phyloP scores from a whole-genome alignment of 192 early-diverging fungal genomes.

The Coemansia sp. region DNA sequence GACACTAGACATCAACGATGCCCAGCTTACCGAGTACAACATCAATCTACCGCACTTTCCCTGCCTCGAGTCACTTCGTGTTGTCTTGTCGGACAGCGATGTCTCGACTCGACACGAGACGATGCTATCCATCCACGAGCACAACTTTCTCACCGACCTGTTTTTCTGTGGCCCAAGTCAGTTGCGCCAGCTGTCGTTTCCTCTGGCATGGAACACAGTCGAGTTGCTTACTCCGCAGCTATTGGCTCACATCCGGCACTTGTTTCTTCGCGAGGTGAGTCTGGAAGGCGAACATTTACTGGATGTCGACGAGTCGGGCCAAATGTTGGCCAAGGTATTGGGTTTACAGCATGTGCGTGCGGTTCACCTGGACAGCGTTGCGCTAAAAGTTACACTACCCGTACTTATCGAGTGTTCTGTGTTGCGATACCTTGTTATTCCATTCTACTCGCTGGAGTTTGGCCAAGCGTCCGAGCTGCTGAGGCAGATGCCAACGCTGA shows the following conservation, averaged over 20 bases:
- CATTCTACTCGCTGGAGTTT: slow-evolving; percentile 4
- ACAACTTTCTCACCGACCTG: slow-evolving; percentile 13
- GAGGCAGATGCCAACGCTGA: neutral
- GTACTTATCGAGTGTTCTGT: neutral
- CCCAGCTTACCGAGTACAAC: slow-evolving; percentile 3
- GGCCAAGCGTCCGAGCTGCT: slow-evolving; percentile 3
- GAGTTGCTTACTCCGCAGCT: slow-evolving; percentile 11
- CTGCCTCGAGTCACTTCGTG: slow-evolving; percentile 4
- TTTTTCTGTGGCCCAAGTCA: neutral
- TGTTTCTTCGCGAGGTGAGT: slow-evolving; percentile 8
- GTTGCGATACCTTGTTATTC: neutral
- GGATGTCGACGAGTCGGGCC: slow-evolving; percentile 17
- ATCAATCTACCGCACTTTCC: slow-evolving; percentile 11
- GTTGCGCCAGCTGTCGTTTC: neutral
- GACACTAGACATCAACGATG: slow-evolving; percentile 10
- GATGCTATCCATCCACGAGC: slow-evolving; percentile 8
- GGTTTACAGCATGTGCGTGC: neutral
- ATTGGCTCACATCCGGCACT: neutral
- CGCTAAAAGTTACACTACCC: neutral
- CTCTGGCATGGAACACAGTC: slow-evolving; percentile 18
- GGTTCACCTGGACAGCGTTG: neutral
- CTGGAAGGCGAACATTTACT: slow-evolving; percentile 16
- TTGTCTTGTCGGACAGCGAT: slow-evolving; percentile 7
- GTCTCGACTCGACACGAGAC: slow-evolving; percentile 14
- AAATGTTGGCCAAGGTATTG: slow-evolving; percentile 4